A percentile compares a stretch with the other conserved stretches of the same genome.
phyloP scores from a whole-genome alignment of 2,329 filamentous ascomycete species.

The Celoporthe dispersa region DNA sequence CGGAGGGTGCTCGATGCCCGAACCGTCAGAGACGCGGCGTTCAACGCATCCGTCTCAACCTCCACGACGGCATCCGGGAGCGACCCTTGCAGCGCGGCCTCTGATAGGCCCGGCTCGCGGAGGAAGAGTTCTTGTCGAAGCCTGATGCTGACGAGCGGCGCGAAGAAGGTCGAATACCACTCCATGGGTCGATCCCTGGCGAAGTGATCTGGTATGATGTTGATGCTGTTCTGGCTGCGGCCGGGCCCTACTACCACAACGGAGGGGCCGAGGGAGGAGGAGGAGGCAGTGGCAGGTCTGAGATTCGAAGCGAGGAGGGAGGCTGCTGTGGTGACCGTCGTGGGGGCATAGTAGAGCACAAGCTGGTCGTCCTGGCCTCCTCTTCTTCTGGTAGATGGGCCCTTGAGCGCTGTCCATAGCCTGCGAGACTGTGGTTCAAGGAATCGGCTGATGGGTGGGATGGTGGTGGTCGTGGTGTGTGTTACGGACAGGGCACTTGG shows the following conservation, averaged over 20 bases:
- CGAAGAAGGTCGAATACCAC: conserved; percentile 44
- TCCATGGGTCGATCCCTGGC: conserved; percentile 42
- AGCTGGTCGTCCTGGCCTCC: conserved; percentile 45
- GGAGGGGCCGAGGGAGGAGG: conserved; percentile 38
- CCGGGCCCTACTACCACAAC: conserved; percentile 39
- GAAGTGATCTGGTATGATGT: conserved; percentile 41
- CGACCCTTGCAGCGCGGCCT: conserved; percentile 5
- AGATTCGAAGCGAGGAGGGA: conserved; percentile 43
- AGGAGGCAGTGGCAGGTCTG: conserved; percentile 28
- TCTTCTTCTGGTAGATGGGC: conserved; percentile 34
- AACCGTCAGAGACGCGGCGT: conserved; percentile 42
- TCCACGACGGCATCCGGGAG: conserved; percentile 40
- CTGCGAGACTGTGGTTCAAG: conserved; percentile 5
- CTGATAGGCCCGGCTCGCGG: conserved; percentile 11
- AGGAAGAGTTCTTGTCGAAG: conserved; percentile 46
- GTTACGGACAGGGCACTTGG: conserved; percentile 10
- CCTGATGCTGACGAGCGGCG: conserved; percentile 43
- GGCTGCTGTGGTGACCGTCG: conserved; percentile 44
- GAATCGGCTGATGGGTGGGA: conserved; percentile 16
- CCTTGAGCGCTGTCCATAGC: not conserved
- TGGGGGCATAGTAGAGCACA: conserved; percentile 32
- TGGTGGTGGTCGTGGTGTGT: conserved; percentile 4
- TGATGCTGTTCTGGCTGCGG: conserved; percentile 47
- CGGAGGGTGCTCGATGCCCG: conserved; percentile 42
- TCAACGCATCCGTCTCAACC: conserved; percentile 45